These are phyloP conservation scores for Diutina pseudorugosa DNA, from an alignment of 1,139 yeast genomes.

Conservation along the genomic window DNA sequence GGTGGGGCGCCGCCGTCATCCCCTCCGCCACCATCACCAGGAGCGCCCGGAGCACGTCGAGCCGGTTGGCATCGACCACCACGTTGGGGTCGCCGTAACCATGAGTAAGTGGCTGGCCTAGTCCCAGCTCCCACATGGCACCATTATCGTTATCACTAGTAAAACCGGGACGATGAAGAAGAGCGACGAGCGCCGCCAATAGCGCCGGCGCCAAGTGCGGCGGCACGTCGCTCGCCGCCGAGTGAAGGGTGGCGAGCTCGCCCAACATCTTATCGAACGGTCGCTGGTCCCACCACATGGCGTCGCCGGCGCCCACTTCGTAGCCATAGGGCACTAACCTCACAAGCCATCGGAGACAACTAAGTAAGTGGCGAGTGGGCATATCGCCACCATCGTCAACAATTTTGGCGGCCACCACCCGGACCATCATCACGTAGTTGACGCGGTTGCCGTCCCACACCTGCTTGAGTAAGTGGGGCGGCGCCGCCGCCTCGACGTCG, in stretches of 20 bases:
- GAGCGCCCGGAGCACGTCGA: slow-evolving; percentile 53
- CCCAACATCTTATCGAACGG: background rate
- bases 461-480: background rate
- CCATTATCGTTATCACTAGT: slow-evolving; percentile 5
- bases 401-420: background rate
- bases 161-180: background rate
- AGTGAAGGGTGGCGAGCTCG: background rate
- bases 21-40: slow-evolving; percentile 53
- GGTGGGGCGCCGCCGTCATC: slow-evolving; percentile 39
- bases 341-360: background rate
- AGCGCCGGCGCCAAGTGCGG: background rate
- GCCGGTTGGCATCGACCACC: slow-evolving; percentile 49
- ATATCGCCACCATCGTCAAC: background rate
- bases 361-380: background rate
- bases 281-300: background rate
- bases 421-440: slow-evolving; percentile 1
- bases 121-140: slow-evolving; percentile 65
- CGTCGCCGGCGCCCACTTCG: background rate
- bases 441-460: background rate
- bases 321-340: background rate
- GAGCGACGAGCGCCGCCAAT: background rate
- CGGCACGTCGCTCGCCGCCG: background rate
- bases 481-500: background rate
- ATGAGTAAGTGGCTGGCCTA: slow-evolving; percentile 25
- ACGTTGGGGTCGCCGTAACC: slow-evolving; percentile 25